Base-by-base conservation (phyloP, 768 basidiomycete genomes). In the Leccinum arenicola region DNA sequence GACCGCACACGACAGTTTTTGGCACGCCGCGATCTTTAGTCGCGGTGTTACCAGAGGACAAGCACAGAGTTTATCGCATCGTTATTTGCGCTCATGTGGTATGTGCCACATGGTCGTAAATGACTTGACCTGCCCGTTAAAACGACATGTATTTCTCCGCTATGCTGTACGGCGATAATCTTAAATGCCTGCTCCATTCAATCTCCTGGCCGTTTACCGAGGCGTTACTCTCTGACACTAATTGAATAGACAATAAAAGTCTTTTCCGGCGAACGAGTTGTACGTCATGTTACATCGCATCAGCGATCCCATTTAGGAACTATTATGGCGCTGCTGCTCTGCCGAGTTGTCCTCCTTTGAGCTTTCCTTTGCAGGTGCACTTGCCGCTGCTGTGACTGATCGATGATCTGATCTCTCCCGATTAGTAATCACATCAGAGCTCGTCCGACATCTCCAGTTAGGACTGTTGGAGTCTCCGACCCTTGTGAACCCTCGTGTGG, bases 141-240 rank as follows among this genome's bases (percentile, higher is more conserved):
- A 43, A 64, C 27, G 47, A 53, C 52, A 54, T 61, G 59, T 54
- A 50, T 50, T 33, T 38, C 19, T 62, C 57, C 50, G 60, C 59
- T 51, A 29, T 56, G 50, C 54, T 36, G 54, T 58, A 52, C 54
- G 27, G 59, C 47, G 47, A 62, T 61, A 53, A 60, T 64, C 55
- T 55, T 23, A 54, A 58, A 52, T 55, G 61, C 61, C 56, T 71
- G 60, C 59, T 67, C 65, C 68, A 50, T 67, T 69, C 63, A 67
- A 70, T 65, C 65, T 67, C 67, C 68, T 61, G 49, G 19, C 43
- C 19, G 48, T 59, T 69, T 69, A 62, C 62, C 67, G 60, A 66
- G 53, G 66, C 48, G 51, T 54, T 66, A 57, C 35, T 55, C 45
- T 58, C 48, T 60, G 66, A 66, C 64, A 71, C 55, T 48, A 33